Base-by-base conservation (phyloP, 23 red algal genomes). In the Gracilaria vermiculophylla region DNA sequence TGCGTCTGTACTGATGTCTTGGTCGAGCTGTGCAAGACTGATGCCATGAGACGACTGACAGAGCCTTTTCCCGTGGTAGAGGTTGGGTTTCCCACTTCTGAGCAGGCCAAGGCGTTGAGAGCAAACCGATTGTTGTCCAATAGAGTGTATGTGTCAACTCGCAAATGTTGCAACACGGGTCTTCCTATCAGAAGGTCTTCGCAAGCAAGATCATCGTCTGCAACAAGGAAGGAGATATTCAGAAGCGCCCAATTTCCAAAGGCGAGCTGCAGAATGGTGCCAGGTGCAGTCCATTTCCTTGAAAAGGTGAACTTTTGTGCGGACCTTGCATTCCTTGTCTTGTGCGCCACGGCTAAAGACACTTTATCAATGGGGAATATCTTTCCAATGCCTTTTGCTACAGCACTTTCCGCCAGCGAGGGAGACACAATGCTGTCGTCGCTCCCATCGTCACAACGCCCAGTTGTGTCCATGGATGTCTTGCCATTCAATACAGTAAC, bases 361-460 rank as follows among this genome's bases (percentile, higher is more conserved):
- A 73, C 23, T 9, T 32, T 73, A 7, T 32, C 8, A 21, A 73
- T 73, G 39, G 70, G 17, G 5, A 41, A 5, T 50, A 76, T 50
- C 39, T 48, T 76, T 2, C 70, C 70, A 27, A 76, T 50, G n/a
- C 70, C 35, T 50, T 50, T 49, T 4, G 33, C 32, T 53, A 29
- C 39, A 9, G 70, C 39, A 16, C 40, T 50, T 25, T 76, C 70
- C 5, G 70, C 70, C 3, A 76, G 70, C 16, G 9, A 28, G 16
- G 70, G 49, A 4, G 41, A 50, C 40, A 76, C 39, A 19, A 76
- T 76, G 49, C 70, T 76, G 39, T 76, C 70, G 42, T 76, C 70
- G 70, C 70, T 76, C 9, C 70, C 70, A 25, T 76, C 70, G 20
- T 76, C 70, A n/a, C n/a, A n/a, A n/a, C n/a, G n/a, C n/a, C n/a